These are phyloP conservation scores for Xerocomus nothofagi DNA, from an alignment of 1,284 basidiomycete species.

Conservation along the genomic window DNA sequence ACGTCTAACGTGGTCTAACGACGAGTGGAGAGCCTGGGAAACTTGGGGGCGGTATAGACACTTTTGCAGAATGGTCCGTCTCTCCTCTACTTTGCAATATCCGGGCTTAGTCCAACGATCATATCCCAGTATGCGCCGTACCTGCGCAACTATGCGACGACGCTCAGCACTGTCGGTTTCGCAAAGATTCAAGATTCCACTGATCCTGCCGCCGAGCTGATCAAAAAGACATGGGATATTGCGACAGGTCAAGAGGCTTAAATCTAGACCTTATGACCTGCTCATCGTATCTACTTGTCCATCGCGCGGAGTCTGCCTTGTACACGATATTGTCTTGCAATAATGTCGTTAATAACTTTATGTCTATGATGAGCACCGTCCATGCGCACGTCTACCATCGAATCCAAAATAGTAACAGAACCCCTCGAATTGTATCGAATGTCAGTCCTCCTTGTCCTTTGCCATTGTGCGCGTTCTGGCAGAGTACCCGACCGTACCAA, in stretches of 20 bases:
- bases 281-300: not conserved
- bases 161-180: constrained; percentile 65
- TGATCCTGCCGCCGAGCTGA: constrained; percentile 55
- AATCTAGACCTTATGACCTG: not conserved
- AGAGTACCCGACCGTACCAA: constrained; percentile 75
- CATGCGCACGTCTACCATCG: not conserved
- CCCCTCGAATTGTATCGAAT: not conserved
- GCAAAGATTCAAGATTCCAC: constrained; percentile 53
- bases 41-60: constrained; percentile 87
- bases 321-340: not conserved
- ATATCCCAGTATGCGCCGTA: constrained; percentile 70
- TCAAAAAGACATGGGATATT: constrained; percentile 69
- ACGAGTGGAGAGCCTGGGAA: constrained; percentile 80
- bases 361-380: constrained; percentile 16
- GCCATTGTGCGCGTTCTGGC: constrained; percentile 34
- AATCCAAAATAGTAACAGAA: not conserved
- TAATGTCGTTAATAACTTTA: constrained; percentile 16
- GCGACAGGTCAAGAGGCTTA: constrained; percentile 57
- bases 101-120: no score
- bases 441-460: constrained; percentile 31
- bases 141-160: constrained; percentile 65
- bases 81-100: not conserved
- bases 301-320: not conserved
- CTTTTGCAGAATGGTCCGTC: constrained; percentile 72
- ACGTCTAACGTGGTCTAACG: constrained; percentile 64